Base-by-base conservation (phyloP, 1,284 basidiomycete genomes). In the Trichosporon faecale region DNA sequence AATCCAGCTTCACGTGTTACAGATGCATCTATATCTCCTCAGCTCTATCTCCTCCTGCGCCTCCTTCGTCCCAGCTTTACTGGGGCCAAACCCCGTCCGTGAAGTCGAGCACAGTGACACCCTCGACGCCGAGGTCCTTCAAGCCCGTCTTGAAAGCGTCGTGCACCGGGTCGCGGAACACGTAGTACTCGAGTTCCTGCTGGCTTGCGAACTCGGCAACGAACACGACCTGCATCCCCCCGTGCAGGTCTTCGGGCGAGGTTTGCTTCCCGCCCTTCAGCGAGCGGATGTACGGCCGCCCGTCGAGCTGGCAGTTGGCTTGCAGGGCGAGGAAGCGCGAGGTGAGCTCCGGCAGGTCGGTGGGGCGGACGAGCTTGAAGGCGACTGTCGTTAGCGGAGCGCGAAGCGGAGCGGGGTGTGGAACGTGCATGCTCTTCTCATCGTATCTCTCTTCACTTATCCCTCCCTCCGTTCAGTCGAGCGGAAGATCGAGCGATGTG, bases 151-250 rank as follows among this genome's bases (percentile, higher is more conserved):
- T 82, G 79, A 80, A 82, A 1, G 73, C 73, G 0, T 68, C 65
- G 68, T 82, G 81, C 14, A 73, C 76, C 2, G 78, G 76, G 66
- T 81, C 80, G 29, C 74, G 35, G 66, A 75, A 71, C 40, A 80
- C 65, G 66, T 82, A 82, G 69, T 79, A 81, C 16, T 76, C 73
- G 11, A 75, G 65, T 66, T 82, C 80, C 8, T 75, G 75, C 16
- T 76, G 70, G 64, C 69, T 46, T 67, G 74, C 74, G 68, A 82
- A 82, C 67, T 80, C 78, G 71, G 79, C 70, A 9, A 82, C 29
- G 67, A 81, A 82, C 5, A 77, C 76, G n/a, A 80, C 74, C 64
- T 80, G 71, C 75, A 79, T 76, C 1, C 77, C 80, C 4, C 74
- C 70, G 40, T 81, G 72, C 11, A 68, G 57, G 0, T 76, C 78